Evolutionary conservation across 2,329 filamentous ascomycete species (phyloP), one percentile per base, ranked within the genome.

Genomic region (Aspergillus sergii): DNA sequence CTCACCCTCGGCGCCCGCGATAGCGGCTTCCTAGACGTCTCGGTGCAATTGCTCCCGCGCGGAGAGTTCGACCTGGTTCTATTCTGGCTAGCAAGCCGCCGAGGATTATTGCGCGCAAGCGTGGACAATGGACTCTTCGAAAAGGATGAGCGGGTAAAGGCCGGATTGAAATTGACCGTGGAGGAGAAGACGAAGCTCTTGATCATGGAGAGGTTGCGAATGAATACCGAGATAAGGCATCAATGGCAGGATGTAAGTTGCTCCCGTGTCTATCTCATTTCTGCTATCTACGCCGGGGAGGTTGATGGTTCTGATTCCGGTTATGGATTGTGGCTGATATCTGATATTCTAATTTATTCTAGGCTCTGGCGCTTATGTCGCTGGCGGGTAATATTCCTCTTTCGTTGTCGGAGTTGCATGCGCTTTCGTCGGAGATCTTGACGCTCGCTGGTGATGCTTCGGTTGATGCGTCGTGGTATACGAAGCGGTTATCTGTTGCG

Each of bases 361-460:
- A 95, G 91, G 95, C 94, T 51, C 84, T 98, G 3, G 93, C 92
- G 4, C 83, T 96, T 65, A 97, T 97, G 91, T 93, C 93, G 5
- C 89, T 96, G 62, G 91, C 93, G 0, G 87, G 85, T 64, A 91
- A 94, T 76, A 85, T 96, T 39, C 87, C 92, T 0, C 80, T 87
- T 10, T 94, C 93, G 0, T 76, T 97, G 3, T 85, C 85, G 51
- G 95, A 98, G 80, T 86, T 99, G 4, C 89, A 91, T 48, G 83
- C 86, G 57, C 87, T 99, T 5, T 86, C 91, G n/a, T 94, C 97
- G 76, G 95, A 99, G 77, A 96, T 99, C 58, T 92, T 91, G 85
- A 93, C 91, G 73, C 86, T 97, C 4, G 88, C 94, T 0, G 92
- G 93, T 57, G 95, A 98, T 77, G 83, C 81, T 26, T 86, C 89